Evolutionary conservation across 2,329 filamentous ascomycete genomes (phyloP), one percentile per base, ranked within the genome.

Genomic region (Microsporum canis): DNA sequence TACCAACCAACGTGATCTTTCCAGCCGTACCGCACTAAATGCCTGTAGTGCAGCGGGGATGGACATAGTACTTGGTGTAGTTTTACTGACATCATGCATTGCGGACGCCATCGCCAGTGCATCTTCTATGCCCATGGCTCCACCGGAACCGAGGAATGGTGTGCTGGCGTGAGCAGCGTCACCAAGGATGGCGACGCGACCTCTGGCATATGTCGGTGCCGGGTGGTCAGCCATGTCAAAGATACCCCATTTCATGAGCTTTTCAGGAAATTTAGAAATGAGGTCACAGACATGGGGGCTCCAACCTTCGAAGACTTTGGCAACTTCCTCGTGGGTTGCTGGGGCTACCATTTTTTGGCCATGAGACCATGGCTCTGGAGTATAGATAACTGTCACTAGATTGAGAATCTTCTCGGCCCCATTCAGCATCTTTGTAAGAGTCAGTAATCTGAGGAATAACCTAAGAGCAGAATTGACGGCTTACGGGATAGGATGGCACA

Each of bases 81-180:
- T 38, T 45, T 29, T 34, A 36, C 62, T 61, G 1, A 63, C 65
- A 49, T 75, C 68, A 2, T 75, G 66, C 12, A 67, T 64, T 8
- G 68, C 67, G 4, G 75, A 66, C 5, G 75, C 68, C 0, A 36
- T 36, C 10, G 34, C 34, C 34, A 71, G 67, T 1, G 69, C 69
- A 58, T 76, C 73, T 61, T 77, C 75, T 23, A 77, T 68, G 0
- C 72, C 71, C 66, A 73, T 71, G 2, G 70, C 70, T 0, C 70
- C 72, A 5, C 74, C 74, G 5, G 73, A 67, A 2, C 71, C 73
- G 3, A 72, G 72, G 55, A 70, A 74, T 0, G 73, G 73, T 51
- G 73, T 70, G 14, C 66, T 70, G 6, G 73, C 70, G 60, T 76
- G 75, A 2, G 73, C 74, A 27, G 74, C 72, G 57, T 76, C 73